These are phyloP conservation scores for Paecilomyces variotii DNA, from an alignment of 2,329 filamentous ascomycete species.

Conservation along the genomic window DNA sequence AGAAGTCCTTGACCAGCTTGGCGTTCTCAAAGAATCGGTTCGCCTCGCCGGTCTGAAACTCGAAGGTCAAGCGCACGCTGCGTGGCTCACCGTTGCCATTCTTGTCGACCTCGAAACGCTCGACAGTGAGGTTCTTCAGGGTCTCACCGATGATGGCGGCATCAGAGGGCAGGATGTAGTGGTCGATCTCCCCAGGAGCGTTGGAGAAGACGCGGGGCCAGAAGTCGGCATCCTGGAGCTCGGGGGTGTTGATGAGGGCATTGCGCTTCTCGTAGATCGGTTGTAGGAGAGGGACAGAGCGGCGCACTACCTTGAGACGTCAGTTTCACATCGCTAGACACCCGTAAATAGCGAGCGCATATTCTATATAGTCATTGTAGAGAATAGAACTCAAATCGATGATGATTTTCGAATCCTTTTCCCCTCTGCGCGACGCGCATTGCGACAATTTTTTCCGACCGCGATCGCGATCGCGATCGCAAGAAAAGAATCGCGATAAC, in stretches of 20 bases:
- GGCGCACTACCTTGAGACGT: constrained; percentile 51
- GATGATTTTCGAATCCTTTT: not conserved
- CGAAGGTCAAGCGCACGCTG: constrained; percentile 67
- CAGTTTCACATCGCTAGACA: not conserved
- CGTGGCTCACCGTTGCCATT: constrained; percentile 65
- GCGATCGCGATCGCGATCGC: not conserved
- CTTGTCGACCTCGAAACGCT: constrained; percentile 65
- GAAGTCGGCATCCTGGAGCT: constrained; percentile 57
- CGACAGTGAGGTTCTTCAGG: constrained; percentile 62
- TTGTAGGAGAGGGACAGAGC: constrained; percentile 59
- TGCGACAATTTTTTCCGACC: not conserved
- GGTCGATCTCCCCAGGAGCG: constrained; percentile 75
- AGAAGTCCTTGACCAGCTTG: constrained; percentile 84
- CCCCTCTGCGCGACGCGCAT: not conserved
- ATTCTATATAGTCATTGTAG: not conserved
- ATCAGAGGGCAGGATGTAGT: constrained; percentile 78
- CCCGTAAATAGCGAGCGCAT: not conserved
- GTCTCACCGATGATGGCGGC: constrained; percentile 57
- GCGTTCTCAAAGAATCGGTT: constrained; percentile 78
- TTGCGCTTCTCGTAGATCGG: constrained; percentile 71
- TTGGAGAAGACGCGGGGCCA: constrained; percentile 92
- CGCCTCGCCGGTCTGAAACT: constrained; percentile 53
- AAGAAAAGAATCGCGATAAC: not conserved
- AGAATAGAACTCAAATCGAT: not conserved
- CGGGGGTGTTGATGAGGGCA: constrained; percentile 60